Evolutionary conservation across 129 eudicot species (phyloP).

Genomic region (Deinandra increscens): DNA sequence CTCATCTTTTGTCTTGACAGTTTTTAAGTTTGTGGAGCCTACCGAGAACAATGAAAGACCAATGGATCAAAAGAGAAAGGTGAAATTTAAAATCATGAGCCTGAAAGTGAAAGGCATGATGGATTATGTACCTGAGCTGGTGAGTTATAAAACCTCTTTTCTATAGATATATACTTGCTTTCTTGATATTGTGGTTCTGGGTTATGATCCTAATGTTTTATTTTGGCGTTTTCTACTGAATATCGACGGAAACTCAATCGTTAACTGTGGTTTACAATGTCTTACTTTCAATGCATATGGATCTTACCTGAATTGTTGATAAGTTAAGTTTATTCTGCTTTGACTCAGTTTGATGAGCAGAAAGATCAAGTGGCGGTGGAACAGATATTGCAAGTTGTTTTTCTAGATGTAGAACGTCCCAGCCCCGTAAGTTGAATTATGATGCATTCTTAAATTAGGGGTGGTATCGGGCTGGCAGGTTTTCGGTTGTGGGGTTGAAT

Average conservation of each 20-base stretch:
- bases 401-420: slow-evolving; percentile 48
- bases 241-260: background rate
- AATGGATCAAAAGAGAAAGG: slow-evolving; percentile 65
- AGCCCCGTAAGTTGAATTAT: slow-evolving; percentile 55
- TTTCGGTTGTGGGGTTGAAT: background rate
- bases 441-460: too few species aligned
- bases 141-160: slow-evolving; percentile 26
- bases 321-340: too few species aligned
- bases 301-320: background rate
- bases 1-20: slow-evolving; percentile 38
- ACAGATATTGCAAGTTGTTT: slow-evolving; percentile 55
- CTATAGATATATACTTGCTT: background rate
- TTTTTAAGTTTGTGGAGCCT: slow-evolving; percentile 83
- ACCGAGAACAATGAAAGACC: slow-evolving; percentile 79
- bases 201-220: slow-evolving; percentile 6
- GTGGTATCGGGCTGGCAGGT: too few species aligned
- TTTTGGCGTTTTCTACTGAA: too few species aligned
- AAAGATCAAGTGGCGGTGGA: slow-evolving; percentile 59
- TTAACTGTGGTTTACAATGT: background rate
- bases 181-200: background rate
- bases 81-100: slow-evolving; percentile 90
- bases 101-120: slow-evolving; percentile 75
- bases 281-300: background rate
- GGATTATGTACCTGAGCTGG: slow-evolving; percentile 85
- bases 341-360: slow-evolving; percentile 58